Percentiles rank a stretch among this genome's conserved stretches.
These are phyloP conservation scores for Trichoderma arundinaceum DNA, from an alignment of 2,329 filamentous ascomycete genomes.

Conservation along the genomic window DNA sequence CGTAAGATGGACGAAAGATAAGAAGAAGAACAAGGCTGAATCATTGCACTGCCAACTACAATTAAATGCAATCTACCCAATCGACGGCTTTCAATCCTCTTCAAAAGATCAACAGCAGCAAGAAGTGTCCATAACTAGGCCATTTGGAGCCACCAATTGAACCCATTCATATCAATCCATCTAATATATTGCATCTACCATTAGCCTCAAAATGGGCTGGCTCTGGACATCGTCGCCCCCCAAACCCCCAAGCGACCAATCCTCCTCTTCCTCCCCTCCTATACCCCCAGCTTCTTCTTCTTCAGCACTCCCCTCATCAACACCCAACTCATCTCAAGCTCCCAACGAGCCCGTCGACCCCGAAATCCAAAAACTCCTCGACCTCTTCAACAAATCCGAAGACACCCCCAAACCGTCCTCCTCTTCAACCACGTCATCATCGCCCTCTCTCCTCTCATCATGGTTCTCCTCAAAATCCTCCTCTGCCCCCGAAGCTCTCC, in stretches of 20 bases:
- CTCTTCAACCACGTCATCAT: constrained; percentile 39
- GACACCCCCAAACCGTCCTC: constrained; percentile 36
- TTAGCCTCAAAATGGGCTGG: constrained; percentile 61
- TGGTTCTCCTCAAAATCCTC: constrained; percentile 43
- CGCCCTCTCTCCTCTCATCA: constrained; percentile 37
- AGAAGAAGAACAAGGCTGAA: neutral
- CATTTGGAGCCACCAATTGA: neutral
- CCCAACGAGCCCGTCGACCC: constrained; percentile 49
- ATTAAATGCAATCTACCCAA: neutral
- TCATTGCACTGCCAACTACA: neutral
- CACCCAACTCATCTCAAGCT: constrained; percentile 35
- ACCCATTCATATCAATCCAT: neutral
- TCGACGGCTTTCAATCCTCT: neutral
- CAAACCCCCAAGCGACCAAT: constrained; percentile 39
- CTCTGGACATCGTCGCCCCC: constrained; percentile 58
- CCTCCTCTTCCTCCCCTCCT: constrained; percentile 35
- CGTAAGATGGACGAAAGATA: neutral
- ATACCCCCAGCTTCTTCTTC: constrained; percentile 26
- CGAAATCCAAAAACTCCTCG: constrained; percentile 61
- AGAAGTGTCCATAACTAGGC: neutral
- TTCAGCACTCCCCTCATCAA: constrained; percentile 31
- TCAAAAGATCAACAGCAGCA: neutral
- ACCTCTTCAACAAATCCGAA: constrained; percentile 50
- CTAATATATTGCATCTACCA: neutral
- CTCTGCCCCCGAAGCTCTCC: constrained; percentile 31